Conservation (phyloP, 2,329 filamentous ascomycete species). For the Alternaria conjuncta region DNA sequence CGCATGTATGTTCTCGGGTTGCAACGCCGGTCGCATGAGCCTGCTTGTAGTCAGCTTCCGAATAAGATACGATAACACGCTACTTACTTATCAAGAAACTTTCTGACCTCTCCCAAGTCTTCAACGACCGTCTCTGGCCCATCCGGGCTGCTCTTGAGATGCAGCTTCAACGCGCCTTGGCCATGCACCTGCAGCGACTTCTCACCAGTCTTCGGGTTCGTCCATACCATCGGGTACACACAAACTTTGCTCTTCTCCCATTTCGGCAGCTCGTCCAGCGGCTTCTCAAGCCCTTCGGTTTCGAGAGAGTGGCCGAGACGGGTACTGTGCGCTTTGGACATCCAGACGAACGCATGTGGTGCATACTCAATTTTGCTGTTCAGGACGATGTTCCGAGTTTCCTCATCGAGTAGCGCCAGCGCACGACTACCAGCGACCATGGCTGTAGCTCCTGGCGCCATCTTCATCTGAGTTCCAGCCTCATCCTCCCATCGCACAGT, state of each 20-base stretch:
- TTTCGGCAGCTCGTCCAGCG: slow-evolving; percentile 9
- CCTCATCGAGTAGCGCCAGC: not conserved
- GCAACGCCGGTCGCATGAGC: slow-evolving; percentile 12
- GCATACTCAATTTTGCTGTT: slow-evolving; percentile 53
- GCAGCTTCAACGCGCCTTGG: not conserved
- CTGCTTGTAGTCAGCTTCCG: not conserved
- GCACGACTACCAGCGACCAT: not conserved
- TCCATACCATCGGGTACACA: slow-evolving; percentile 19
- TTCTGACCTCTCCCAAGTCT: not conserved
- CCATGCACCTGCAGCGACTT: slow-evolving; percentile 17
- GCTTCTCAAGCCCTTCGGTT: slow-evolving; percentile 12
- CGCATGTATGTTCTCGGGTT: slow-evolving; percentile 17
- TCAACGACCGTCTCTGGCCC: not conserved
- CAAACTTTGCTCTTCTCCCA: slow-evolving; percentile 14
- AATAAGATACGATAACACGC: fast-evolving
- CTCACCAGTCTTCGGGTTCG: slow-evolving; percentile 15
- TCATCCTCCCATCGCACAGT: not conserved
- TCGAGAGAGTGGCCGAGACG: slow-evolving; percentile 12
- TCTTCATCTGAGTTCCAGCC: not conserved
- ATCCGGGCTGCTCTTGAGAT: not conserved
- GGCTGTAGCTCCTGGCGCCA: not conserved
- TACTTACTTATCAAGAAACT: not conserved
- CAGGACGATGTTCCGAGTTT: not conserved
- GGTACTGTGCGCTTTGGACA: slow-evolving; percentile 13
- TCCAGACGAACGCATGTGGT: slow-evolving; percentile 51